phyloP scores from a whole-genome alignment of 495 filamentous ascomycete species.

The Penicillium crystallinum region DNA sequence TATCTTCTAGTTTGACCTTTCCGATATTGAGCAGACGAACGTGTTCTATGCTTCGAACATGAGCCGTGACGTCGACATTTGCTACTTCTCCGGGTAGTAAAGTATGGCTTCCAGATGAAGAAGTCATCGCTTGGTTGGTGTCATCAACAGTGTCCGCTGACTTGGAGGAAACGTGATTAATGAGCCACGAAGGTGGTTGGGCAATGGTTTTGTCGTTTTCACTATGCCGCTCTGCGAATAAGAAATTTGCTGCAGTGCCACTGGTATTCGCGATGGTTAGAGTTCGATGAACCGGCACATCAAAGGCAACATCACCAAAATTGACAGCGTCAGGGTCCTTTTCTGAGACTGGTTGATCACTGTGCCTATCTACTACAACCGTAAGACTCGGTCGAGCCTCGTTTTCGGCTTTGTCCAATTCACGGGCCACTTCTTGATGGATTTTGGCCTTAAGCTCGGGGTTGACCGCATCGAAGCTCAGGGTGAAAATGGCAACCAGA shows the following conservation, averaged over 20 bases:
- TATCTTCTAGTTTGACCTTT: slow-evolving; percentile 65
- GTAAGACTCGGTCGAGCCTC: slow-evolving; percentile 82
- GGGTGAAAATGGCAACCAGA: slow-evolving; percentile 67
- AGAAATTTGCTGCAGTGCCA: slow-evolving; percentile 65
- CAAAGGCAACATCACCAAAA: slow-evolving; percentile 68
- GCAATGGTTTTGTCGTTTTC: slow-evolving; percentile 36
- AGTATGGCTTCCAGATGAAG: slow-evolving; percentile 43
- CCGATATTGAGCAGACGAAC: slow-evolving; percentile 68
- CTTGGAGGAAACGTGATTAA: slow-evolving; percentile 55
- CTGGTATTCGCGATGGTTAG: slow-evolving; percentile 92
- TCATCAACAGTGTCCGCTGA: slow-evolving; percentile 30
- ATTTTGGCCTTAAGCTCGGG: slow-evolving; percentile 75
- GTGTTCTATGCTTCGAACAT: slow-evolving; percentile 57
- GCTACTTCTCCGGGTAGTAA: slow-evolving; percentile 80
- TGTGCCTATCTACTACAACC: slow-evolving; percentile 66
- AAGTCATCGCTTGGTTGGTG: slow-evolving; percentile 22
- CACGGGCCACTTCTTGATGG: slow-evolving; percentile 79
- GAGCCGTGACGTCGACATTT: slow-evolving; percentile 58
- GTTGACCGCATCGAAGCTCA: slow-evolving; percentile 80
- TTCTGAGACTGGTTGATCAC: slow-evolving; percentile 24
- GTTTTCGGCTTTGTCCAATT: slow-evolving; percentile 89
- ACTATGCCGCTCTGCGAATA: slow-evolving; percentile 66
- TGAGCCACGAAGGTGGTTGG: slow-evolving; percentile 58
- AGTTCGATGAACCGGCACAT: slow-evolving; percentile 55
- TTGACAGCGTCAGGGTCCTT: slow-evolving; percentile 56